These are phyloP conservation scores for Neoscytalidium dimidiatum DNA, from an alignment of 2,329 filamentous ascomycete genomes.

Conservation along the genomic window DNA sequence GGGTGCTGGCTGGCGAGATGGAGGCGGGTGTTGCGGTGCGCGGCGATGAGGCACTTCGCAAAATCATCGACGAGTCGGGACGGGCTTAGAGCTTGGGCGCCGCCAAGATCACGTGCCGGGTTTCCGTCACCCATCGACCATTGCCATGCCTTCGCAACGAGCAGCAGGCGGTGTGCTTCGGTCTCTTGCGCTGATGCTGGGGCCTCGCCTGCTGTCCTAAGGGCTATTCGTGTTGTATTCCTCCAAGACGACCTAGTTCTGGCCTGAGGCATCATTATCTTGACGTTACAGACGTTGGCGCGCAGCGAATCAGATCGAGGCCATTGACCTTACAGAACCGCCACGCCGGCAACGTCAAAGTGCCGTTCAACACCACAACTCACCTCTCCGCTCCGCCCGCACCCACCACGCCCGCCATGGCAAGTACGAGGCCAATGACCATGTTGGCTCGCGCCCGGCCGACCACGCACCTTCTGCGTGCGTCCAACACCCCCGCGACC, in stretches of 20 bases:
- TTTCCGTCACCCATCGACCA: not conserved
- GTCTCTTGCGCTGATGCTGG: not conserved
- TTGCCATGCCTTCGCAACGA: not conserved
- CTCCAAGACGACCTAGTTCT: not conserved
- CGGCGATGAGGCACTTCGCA: constrained; percentile 21
- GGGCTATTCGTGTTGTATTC: no score
- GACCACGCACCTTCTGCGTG: constrained; percentile 32
- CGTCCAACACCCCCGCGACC: constrained; percentile 46
- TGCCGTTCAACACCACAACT: constrained; percentile 14
- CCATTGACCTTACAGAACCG: constrained; percentile 6
- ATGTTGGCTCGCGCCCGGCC: constrained; percentile 46
- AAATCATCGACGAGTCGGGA: constrained; percentile 19
- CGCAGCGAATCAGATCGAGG: constrained; percentile 5
- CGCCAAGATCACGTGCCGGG: constrained; percentile 17
- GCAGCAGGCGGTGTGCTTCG: not conserved
- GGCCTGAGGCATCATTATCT: not conserved
- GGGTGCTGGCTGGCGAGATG: constrained; percentile 27
- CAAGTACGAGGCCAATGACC: constrained; percentile 49
- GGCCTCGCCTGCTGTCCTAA: not conserved
- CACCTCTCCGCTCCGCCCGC: constrained; percentile 18
- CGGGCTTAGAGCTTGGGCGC: constrained; percentile 18
- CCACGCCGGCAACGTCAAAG: constrained; percentile 16
- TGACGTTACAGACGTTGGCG: not conserved
- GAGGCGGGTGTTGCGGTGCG: constrained; percentile 18
- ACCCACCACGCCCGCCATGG: constrained; percentile 41